A percentile compares a stretch with the other conserved stretches of the same genome.
These are phyloP conservation scores for Litsea cubeba DNA, from an alignment of 164 flowering plant species.

Conservation along the genomic window DNA sequence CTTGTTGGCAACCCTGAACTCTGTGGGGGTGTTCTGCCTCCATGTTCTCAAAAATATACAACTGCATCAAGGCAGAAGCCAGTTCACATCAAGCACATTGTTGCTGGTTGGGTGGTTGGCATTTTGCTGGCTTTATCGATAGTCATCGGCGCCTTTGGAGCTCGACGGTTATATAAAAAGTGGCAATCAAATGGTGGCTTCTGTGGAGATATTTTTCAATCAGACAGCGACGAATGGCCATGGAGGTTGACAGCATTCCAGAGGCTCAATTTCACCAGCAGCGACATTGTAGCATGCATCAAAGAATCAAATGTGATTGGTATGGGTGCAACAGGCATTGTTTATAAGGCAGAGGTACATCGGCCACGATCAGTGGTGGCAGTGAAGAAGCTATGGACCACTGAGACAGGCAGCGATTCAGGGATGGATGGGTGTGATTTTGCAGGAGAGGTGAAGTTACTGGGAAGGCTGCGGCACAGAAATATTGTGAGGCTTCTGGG, in stretches of 20 bases:
- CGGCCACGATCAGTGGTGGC: constrained; percentile 60
- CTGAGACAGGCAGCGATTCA: constrained; percentile 34
- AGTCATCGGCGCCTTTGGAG: constrained; percentile 36
- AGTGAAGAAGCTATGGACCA: constrained; percentile 77
- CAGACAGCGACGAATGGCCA: constrained; percentile 71
- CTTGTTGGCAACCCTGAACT: constrained; percentile 75
- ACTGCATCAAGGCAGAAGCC: constrained; percentile 19
- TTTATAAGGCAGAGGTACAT: constrained; percentile 81
- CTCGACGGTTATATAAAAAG: constrained; percentile 35
- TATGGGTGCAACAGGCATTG: constrained; percentile 79
- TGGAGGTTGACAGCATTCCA: constrained; percentile 94
- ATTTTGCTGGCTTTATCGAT: constrained; percentile 41
- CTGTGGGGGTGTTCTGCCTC: constrained; percentile 76
- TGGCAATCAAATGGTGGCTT: constrained; percentile 50
- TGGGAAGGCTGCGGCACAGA: constrained; percentile 79
- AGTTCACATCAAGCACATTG: constrained; percentile 44
- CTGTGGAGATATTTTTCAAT: constrained; percentile 39
- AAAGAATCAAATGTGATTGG: constrained; percentile 89
- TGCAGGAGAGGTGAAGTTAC: constrained; percentile 67
- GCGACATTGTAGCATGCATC: constrained; percentile 66
- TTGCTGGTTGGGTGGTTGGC: constrained; percentile 73
- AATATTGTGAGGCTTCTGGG: constrained; percentile 81
- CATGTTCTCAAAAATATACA: constrained; percentile 38
- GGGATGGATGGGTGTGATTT: constrained; percentile 40
- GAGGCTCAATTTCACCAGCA: constrained; percentile 64